Base-by-base conservation (phyloP, 805 yeast species). In the Blastobotrys peoriensis region DNA sequence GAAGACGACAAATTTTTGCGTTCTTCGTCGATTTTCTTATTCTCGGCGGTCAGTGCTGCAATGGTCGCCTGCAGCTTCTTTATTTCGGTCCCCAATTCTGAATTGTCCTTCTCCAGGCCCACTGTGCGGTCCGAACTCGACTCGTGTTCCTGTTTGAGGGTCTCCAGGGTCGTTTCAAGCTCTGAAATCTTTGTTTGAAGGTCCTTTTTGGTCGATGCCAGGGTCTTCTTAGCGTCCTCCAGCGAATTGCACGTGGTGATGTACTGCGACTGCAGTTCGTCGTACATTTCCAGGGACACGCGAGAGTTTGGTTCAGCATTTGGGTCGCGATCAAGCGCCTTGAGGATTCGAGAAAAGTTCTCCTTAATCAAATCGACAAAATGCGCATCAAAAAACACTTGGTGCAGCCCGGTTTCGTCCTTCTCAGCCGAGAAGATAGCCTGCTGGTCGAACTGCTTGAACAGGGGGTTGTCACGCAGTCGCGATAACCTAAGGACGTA, bases 391-490 rank as follows among this genome's bases (percentile, higher is more conserved):
- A 93, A 83, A 55, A 75, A 87, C 1, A 91, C 83, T 46, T 79
- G 77, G 0, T 98, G 98, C 35, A 91, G 71, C 1, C 98, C 98
- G 1, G 95, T 79, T 2, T 79, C 81, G 59, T 87, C 96, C 50
- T 75, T 73, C 3, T 70, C 69, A 2, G 81, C 76, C 15, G 70
- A 67, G 19, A 76, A 61, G 21, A 76, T 66, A 18, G 68, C 66
- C 1, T 71, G 72, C 3, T 70, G 73, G n/a, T 74, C 78, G 50
- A 76, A 83, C 44, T 76, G 73, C 6, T 74, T 70, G 55, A 87
- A 78, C 4, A 65, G 56, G 0, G 74, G 60, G 46, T 71, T 69
- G 38, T 83, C 84, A 49, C 80, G 78, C 54, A 93, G 79, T 57
- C 84, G 86, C 41, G 78, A 77, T 3, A 91, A 73, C 52, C 82